These are phyloP conservation scores for Durotheca rogersii DNA, from an alignment of 495 filamentous ascomycete genomes.

Conservation along the genomic window DNA sequence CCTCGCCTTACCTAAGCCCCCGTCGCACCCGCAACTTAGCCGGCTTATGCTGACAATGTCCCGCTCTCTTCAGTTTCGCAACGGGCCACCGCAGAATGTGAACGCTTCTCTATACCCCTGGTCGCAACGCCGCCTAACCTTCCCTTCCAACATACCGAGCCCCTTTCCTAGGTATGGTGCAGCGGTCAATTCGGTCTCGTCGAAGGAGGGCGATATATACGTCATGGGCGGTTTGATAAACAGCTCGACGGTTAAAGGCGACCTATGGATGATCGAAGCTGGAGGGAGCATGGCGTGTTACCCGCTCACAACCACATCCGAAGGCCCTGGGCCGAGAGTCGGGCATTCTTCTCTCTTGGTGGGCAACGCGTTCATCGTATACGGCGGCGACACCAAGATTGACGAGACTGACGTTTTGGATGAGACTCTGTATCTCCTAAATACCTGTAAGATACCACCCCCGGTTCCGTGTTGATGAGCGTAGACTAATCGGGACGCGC, in stretches of 20 bases:
- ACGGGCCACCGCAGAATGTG: slow-evolving; percentile 41
- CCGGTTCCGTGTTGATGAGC: slow-evolving; percentile 14
- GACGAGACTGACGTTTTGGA: slow-evolving; percentile 89
- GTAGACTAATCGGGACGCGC: slow-evolving; percentile 28
- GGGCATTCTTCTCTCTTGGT: slow-evolving; percentile 93
- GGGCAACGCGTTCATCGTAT: slow-evolving; percentile 98
- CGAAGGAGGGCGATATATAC: slow-evolving; percentile 96
- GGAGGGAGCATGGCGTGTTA: slow-evolving; percentile 86
- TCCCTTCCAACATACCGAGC: slow-evolving; percentile 76
- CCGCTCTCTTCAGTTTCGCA: slow-evolving; percentile 43
- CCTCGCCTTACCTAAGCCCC: no score
- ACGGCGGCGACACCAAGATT: slow-evolving; percentile 96
- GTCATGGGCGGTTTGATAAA: slow-evolving; percentile 97
- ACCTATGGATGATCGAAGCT: slow-evolving; percentile 96
- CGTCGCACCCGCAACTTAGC: no score
- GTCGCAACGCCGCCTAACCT: slow-evolving; percentile 86
- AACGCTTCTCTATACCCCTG: slow-evolving; percentile 83
- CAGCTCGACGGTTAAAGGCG: slow-evolving; percentile 90
- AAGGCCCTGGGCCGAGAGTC: slow-evolving; percentile 93
- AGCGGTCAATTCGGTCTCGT: slow-evolving; percentile 86
- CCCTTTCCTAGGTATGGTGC: slow-evolving; percentile 98
- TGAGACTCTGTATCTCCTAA: slow-evolving; percentile 93
- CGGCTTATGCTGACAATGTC: slow-evolving; percentile 17
- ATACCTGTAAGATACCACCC: slow-evolving; percentile 75
- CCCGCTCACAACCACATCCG: slow-evolving; percentile 84